Evolutionary conservation across 1,139 yeast genomes (phyloP).

Genomic region (Waltiozyma sp.): DNA sequence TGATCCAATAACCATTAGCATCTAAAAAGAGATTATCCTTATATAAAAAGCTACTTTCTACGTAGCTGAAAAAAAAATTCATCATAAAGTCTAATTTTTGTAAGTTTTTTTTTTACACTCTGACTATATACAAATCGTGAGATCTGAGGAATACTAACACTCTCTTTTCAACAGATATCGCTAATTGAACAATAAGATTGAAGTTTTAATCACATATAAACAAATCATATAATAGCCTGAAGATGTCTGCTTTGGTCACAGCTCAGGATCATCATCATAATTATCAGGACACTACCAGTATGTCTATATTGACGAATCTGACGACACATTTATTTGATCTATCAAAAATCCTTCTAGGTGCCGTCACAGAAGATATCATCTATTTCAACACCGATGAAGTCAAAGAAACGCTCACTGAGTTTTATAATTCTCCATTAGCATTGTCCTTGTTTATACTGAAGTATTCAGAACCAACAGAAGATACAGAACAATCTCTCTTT

Average conservation of each 20-base stretch:
- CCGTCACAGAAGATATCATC: constrained; percentile 15
- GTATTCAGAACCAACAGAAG: constrained; percentile 7
- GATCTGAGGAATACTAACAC: no score
- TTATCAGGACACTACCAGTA: neutral
- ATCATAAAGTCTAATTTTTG: no score
- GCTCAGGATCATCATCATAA: neutral
- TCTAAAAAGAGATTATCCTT: no score
- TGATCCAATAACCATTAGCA: no score
- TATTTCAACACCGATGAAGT: constrained; percentile 13
- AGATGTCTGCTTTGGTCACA: neutral
- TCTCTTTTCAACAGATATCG: no score
- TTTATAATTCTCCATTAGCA: constrained; percentile 16
- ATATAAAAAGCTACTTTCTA: no score
- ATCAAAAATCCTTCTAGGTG: constrained; percentile 18
- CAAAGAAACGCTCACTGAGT: constrained; percentile 9
- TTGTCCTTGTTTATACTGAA: constrained; percentile 18
- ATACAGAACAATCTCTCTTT: neutral
- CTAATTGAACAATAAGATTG: no score
- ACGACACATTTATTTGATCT: constrained; percentile 14
- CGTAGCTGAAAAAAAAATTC: no score
- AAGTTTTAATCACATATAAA: no score
- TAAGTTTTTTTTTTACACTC: no score
- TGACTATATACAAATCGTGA: no score
- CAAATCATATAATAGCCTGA: no score
- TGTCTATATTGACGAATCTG: neutral